Evolutionary conservation across 1,284 basidiomycete genomes (phyloP).

Genomic region (Apiotrichum gracile): DNA sequence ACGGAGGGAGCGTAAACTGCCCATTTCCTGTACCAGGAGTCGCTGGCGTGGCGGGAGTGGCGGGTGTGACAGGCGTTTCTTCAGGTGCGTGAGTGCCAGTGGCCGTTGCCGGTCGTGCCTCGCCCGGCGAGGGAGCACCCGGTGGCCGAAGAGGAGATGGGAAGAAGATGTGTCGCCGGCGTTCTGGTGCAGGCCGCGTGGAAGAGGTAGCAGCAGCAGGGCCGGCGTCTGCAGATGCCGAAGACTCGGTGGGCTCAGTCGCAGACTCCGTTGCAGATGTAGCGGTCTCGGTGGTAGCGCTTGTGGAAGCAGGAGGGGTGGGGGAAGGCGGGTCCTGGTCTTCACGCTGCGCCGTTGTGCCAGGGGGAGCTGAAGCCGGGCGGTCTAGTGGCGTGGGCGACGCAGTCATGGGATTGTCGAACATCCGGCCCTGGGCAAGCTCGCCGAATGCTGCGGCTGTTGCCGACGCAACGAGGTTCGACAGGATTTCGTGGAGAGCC

Average conservation of each 20-base stretch:
- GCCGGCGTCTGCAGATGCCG: not conserved
- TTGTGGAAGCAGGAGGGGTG: not conserved
- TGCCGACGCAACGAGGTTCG: not conserved
- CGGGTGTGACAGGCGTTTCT: not conserved
- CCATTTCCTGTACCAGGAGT: too few relatives aligned
- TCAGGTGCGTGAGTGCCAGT: not conserved
- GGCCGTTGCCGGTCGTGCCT: not conserved
- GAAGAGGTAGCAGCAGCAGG: not conserved
- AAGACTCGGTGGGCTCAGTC: not conserved
- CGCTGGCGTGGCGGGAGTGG: too few relatives aligned
- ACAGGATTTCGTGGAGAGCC: not conserved
- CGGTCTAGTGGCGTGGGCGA: slow-evolving; percentile 24
- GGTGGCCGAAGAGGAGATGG: not conserved
- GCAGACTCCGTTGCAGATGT: not conserved
- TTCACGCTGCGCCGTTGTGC: not conserved
- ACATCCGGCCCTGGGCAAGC: slow-evolving; percentile 2
- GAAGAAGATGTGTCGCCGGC: slow-evolving; percentile 11
- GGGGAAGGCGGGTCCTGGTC: not conserved
- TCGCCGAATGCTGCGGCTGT: not conserved
- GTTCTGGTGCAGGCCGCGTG: slow-evolving; percentile 8
- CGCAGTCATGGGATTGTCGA: slow-evolving; percentile 14
- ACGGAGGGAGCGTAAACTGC: too few relatives aligned
- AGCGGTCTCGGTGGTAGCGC: not conserved
- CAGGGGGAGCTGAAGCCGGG: not conserved
- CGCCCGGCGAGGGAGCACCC: not conserved